Evolutionary conservation across 202 grass and related monocot species (phyloP).

Genomic region (Zoysia matrella): DNA sequence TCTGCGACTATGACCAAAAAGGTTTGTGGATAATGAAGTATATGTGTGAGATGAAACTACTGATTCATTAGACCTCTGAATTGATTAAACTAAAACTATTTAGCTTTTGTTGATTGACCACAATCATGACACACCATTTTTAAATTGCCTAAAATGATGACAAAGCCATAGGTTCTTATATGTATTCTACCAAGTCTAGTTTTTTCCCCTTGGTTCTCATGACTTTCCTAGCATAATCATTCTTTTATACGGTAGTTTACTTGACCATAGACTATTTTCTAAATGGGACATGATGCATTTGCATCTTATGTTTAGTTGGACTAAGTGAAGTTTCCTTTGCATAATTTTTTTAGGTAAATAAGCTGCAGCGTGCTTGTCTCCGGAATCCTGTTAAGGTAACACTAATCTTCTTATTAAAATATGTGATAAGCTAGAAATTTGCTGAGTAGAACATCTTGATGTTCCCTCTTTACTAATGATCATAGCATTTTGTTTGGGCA

Average conservation of each 20-base stretch:
- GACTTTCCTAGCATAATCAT: not conserved
- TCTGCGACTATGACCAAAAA: slow-evolving; percentile 98
- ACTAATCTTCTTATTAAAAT: slow-evolving; percentile 15
- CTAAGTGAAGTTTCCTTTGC: slow-evolving; percentile 23
- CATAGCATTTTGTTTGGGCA: not conserved
- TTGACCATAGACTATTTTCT: not conserved
- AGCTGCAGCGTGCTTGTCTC: slow-evolving; percentile 91
- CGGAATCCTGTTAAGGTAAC: slow-evolving; percentile 89
- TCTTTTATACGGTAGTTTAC: not conserved
- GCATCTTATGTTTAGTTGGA: slow-evolving; percentile 24
- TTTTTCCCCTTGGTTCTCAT: not conserved
- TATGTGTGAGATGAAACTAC: no score
- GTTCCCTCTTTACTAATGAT: slow-evolving; percentile 30
- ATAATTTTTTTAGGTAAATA: slow-evolving; percentile 55
- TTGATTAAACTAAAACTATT: no score
- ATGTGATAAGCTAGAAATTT: slow-evolving; percentile 10
- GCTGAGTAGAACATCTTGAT: not conserved
- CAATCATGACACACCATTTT: no score
- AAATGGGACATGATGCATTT: not conserved
- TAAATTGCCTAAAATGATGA: no score
- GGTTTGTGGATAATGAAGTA: slow-evolving; percentile 42
- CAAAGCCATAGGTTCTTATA: no score
- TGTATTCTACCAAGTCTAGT: not conserved
- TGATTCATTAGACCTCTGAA: no score
- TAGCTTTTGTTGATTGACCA: no score